Percentiles rank a stretch among this genome's conserved stretches.
phyloP scores from a whole-genome alignment of 306 rosid genomes.

The Ormosia semicastrata region DNA sequence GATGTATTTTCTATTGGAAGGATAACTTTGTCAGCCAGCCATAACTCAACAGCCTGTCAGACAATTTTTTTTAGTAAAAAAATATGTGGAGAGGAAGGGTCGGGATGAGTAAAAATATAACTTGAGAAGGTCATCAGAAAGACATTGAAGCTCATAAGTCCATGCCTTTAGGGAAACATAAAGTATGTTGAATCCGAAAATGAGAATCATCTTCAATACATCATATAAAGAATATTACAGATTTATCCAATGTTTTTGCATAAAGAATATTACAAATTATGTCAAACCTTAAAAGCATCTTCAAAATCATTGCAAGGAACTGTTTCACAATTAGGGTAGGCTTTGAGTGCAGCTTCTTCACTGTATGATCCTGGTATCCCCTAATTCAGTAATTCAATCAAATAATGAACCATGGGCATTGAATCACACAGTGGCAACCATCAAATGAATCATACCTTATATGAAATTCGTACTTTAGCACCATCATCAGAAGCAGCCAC shows the following conservation, averaged over 20 bases:
- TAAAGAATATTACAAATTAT: constrained; percentile 20
- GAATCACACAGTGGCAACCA: background rate
- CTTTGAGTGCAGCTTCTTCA: constrained; percentile 74
- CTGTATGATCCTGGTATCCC: constrained; percentile 65
- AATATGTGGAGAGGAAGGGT: background rate
- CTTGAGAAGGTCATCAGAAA: constrained; percentile 16
- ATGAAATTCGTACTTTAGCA: constrained; percentile 51
- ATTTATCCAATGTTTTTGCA: background rate
- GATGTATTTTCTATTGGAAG: constrained; percentile 71
- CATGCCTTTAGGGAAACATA: background rate
- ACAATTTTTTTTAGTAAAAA: background rate
- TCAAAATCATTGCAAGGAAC: constrained; percentile 70
- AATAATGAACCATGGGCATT: constrained; percentile 21
- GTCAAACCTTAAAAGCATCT: constrained; percentile 66
- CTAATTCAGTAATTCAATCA: constrained; percentile 45
- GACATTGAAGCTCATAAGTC: background rate
- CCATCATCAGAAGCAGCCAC: constrained; percentile 38
- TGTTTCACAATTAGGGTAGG: constrained; percentile 64
- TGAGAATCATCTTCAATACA: background rate
- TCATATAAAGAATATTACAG: background rate
- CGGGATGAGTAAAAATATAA: background rate
- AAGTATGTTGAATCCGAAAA: background rate
- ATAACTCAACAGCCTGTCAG: constrained; percentile 68
- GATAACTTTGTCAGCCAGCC: constrained; percentile 66
- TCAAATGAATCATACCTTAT: constrained; percentile 46